These are phyloP conservation scores for Mollisia scopiformis DNA, from an alignment of 2,329 filamentous ascomycete genomes.

Conservation along the genomic window DNA sequence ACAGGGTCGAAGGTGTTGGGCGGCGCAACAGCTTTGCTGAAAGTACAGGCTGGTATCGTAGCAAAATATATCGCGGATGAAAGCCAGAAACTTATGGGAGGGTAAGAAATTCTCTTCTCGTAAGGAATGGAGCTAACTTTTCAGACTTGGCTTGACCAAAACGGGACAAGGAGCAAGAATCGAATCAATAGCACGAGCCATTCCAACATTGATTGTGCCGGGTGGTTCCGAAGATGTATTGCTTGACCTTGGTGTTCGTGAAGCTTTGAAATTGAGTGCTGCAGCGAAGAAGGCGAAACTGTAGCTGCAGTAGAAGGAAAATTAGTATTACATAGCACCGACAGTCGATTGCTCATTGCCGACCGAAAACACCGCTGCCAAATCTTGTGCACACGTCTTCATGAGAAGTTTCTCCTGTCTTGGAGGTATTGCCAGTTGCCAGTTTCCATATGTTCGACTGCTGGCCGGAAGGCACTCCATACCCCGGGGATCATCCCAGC, in stretches of 20 bases:
- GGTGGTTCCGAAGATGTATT: conserved; percentile 82
- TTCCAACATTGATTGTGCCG: conserved; percentile 26
- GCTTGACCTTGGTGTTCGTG: conserved; percentile 76
- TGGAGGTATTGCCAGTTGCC: too few species aligned
- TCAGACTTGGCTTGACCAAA: conserved; percentile 22
- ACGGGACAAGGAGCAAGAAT: conserved; percentile 38
- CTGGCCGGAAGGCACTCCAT: too few species aligned
- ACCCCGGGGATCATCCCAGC: too few species aligned
- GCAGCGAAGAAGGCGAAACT: conserved; percentile 85
- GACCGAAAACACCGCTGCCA: too few species aligned
- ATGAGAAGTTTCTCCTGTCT: too few species aligned
- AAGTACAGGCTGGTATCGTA: conserved; percentile 20
- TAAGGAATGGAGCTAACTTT: not conserved
- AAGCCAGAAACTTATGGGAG: conserved; percentile 41
- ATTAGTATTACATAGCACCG: too few species aligned
- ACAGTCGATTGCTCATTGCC: too few species aligned
- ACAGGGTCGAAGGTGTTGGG: conserved; percentile 13
- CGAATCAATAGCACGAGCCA: conserved; percentile 52
- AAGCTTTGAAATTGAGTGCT: conserved; percentile 69
- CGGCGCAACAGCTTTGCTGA: conserved; percentile 15
- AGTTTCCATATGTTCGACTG: too few species aligned
- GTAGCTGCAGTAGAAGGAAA: too few species aligned
- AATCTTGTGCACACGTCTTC: too few species aligned
- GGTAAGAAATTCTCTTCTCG: conserved; percentile 18
- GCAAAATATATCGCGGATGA: conserved; percentile 20